Conservation (phyloP, 805 yeast genomes). For the Wickerhamiella azyma region DNA sequence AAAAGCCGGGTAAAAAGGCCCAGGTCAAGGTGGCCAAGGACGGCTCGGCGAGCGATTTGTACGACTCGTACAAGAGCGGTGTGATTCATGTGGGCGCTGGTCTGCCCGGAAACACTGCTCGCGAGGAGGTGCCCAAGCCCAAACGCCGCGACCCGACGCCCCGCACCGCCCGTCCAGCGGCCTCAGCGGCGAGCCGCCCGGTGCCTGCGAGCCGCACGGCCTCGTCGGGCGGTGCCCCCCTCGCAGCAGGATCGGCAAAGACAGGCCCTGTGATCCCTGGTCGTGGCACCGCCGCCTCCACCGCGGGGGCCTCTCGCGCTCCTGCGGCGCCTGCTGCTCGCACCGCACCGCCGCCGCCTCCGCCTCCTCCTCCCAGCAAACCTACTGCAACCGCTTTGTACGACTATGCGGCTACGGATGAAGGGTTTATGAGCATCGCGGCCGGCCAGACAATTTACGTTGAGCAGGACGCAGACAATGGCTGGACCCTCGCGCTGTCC, state of each 20-base stretch:
- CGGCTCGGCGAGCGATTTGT: constrained; percentile 44
- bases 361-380: constrained; percentile 42
- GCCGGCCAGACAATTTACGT: constrained; percentile 68
- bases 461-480: constrained; percentile 60
- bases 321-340: constrained; percentile 9
- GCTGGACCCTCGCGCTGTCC: constrained; percentile 86
- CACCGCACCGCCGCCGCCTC: constrained; percentile 41
- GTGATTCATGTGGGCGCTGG: constrained; percentile 73
- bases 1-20: constrained; percentile 75
- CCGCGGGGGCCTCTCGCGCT: too few relatives aligned
- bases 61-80: constrained; percentile 79
- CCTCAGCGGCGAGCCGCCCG: too few relatives aligned
- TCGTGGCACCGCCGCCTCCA: neutral
- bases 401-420: constrained; percentile 79
- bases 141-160: constrained; percentile 13
- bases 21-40: constrained; percentile 55
- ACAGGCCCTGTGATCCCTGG: neutral
- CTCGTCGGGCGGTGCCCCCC: too few relatives aligned
- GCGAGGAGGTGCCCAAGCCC: constrained; percentile 58
- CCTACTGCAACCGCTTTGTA: constrained; percentile 79
- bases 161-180: too few relatives aligned
- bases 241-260: constrained; percentile 14
- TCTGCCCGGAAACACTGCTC: constrained; percentile 53
- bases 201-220: too few relatives aligned
- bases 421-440: constrained; percentile 64